Conservation (phyloP, 2,329 filamentous ascomycete genomes). For the Fusarium sp. region DNA sequence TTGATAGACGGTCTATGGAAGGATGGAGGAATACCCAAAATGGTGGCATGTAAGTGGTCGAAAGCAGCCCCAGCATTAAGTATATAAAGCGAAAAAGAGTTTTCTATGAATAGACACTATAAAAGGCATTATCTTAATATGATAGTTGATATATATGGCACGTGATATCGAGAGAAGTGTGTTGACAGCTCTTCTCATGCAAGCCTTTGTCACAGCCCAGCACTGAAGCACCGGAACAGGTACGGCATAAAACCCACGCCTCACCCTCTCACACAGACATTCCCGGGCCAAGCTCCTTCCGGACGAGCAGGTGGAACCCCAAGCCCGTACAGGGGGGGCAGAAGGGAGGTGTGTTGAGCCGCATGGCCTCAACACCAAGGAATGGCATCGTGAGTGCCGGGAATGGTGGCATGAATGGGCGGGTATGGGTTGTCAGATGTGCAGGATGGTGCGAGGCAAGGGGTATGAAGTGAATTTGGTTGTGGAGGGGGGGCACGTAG, state of each 20-base stretch:
- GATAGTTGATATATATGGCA: not conserved
- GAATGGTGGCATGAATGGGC: not conserved
- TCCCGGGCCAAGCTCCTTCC: slow-evolving; percentile 1
- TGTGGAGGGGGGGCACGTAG: not conserved
- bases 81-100: slow-evolving; percentile 3
- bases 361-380: slow-evolving; percentile 17
- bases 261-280: not conserved
- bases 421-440: not conserved
- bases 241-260: not conserved
- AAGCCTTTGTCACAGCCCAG: not conserved
- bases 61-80: not conserved
- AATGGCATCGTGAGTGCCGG: not conserved
- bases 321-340: not conserved
- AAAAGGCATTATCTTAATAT: not conserved
- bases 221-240: not conserved
- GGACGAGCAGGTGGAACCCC: slow-evolving; percentile 5
- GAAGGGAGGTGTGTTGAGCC: slow-evolving; percentile 3
- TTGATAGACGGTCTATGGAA: slow-evolving; percentile 9
- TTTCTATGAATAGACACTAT: not conserved
- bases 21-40: slow-evolving; percentile 38
- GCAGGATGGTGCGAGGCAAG: not conserved
- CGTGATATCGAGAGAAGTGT: not conserved
- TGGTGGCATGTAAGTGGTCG: slow-evolving; percentile 2
- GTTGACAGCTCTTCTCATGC: not conserved
- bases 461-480: not conserved